A percentile compares a stretch with the other conserved stretches of the same genome.
These are phyloP conservation scores for Candida buenavistaensis DNA, from an alignment of 1,139 yeast species.

Conservation along the genomic window DNA sequence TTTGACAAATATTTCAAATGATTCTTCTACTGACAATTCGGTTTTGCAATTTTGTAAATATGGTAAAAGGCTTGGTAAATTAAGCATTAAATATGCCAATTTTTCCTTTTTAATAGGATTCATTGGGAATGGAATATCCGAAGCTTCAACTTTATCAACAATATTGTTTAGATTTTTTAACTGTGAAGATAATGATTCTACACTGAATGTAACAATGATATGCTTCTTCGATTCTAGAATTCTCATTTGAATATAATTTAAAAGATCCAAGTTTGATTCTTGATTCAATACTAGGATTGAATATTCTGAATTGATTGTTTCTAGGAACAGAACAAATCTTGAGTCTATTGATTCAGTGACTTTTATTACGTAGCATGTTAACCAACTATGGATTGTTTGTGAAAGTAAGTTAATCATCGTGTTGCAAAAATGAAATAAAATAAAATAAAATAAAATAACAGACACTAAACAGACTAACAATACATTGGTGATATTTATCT, in stretches of 20 bases:
- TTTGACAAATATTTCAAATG: conserved; percentile 8
- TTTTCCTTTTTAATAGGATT: conserved; percentile 9
- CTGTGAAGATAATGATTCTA: conserved; percentile 1
- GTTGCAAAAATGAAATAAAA: conserved; percentile 3
- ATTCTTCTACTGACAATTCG: conserved; percentile 5
- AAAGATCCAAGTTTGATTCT: conserved; percentile 7
- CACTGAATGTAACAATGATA: conserved; percentile 1
- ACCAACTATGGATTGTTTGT: conserved; percentile 8
- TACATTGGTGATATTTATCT: too few species aligned
- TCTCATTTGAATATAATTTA: conserved; percentile 10
- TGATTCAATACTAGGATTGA: neutral
- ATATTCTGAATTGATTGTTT: neutral
- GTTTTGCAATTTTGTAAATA: conserved; percentile 3
- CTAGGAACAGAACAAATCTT: conserved; percentile 6
- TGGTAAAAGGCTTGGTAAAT: conserved; percentile 10
- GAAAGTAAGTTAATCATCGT: conserved; percentile 9
- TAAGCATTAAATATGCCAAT: conserved; percentile 13
- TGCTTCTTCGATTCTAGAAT: conserved; percentile 5
- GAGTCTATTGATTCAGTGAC: conserved; percentile 2
- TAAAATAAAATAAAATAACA: neutral
- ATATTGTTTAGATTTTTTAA: conserved; percentile 3
- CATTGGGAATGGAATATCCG: conserved; percentile 4
- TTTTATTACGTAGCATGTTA: conserved; percentile 8
- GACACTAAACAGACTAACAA: too few species aligned
- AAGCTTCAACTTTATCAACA: conserved; percentile 3